Evolutionary conservation across 129 eudicot genomes (phyloP).

Genomic region (Chrysanthemum seticuspe): DNA sequence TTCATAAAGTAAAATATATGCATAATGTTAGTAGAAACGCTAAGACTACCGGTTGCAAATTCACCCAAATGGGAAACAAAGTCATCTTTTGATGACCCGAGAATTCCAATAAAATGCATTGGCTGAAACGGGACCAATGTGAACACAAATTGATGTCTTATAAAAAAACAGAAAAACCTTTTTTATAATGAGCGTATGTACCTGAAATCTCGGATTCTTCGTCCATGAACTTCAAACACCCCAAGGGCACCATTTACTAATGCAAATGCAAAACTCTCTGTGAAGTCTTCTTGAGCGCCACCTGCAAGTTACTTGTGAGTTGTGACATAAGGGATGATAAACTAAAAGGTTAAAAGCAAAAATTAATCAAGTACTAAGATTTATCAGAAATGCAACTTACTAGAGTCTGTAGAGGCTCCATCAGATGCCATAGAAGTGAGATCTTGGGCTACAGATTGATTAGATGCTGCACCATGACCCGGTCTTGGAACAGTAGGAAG

Average conservation of each 20-base stretch:
- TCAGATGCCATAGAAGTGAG: slow-evolving; percentile 36
- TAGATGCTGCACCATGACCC: slow-evolving; percentile 51
- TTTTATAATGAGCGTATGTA: slow-evolving; percentile 5
- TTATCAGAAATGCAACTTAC: slow-evolving; percentile 43
- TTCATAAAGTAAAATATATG: no score
- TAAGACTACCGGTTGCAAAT: no score
- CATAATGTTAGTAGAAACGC: no score
- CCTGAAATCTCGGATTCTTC: slow-evolving; percentile 98
- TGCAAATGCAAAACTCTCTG: slow-evolving; percentile 97
- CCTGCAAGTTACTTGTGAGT: slow-evolving; percentile 46
- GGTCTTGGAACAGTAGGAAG: slow-evolving; percentile 95
- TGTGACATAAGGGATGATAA: slow-evolving; percentile 1
- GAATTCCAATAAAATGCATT: background rate
- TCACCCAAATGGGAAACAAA: no score
- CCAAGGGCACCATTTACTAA: slow-evolving; percentile 95
- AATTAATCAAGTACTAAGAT: background rate
- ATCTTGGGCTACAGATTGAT: slow-evolving; percentile 60
- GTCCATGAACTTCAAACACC: slow-evolving; percentile 96
- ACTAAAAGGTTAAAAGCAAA: background rate
- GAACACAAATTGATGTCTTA: no score
- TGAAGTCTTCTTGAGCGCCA: slow-evolving; percentile 83
- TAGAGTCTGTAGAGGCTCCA: slow-evolving; percentile 51
- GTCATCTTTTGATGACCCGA: background rate
- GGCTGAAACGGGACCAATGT: background rate
- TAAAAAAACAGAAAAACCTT: no score